Base-by-base conservation (phyloP, 208 protist genomes). In the Crithidia fasciculata region DNA sequence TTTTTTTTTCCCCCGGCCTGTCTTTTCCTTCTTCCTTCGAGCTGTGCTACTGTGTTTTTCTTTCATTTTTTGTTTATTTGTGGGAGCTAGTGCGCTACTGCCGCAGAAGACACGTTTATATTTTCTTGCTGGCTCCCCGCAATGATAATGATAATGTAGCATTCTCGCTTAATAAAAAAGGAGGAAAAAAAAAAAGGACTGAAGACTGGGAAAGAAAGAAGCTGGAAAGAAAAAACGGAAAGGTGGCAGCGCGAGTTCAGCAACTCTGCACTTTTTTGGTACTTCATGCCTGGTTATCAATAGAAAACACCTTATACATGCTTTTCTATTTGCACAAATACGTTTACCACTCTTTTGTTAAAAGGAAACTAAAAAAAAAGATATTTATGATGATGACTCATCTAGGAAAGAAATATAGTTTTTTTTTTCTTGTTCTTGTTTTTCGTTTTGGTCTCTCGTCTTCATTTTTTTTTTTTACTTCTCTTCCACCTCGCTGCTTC, bases 261-360 rank as follows among this genome's bases (percentile, higher is more conserved):
- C 7, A 13, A 49, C 12, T 15, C 12, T 8, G 45, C 12, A 13
- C 9, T 13, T 8, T 15, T 13, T 49, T 49, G 45, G 9, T 49
- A 15, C 12, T 49, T 15, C 28, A 28, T 28, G 28, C 28, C 28
- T 28, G 28, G 49, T 19, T 2, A 15, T 19, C 37, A 59, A 59
- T 49, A 49, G 52, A 69, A 69, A 69, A 57, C 37, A 50, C 49
- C 6, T 69, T 69, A 45, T 69, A 69, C 50, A 58, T 59, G n/a
- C 40, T 59, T 49, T 69, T 69, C 44, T 37, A 55, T 12, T 49
- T 56, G 19, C 15, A 15, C 19, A 12, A 53, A 53, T 40, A 5
- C 1, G 28, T 28, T 28, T 28, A 1, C 28, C 28, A 28, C 28
- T 28, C 28, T 28, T 28, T 28, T 28, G 28, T 28, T 28, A 28